A percentile compares a stretch with the other conserved stretches of the same genome.
phyloP scores from a whole-genome alignment of 345 rosid species.

The Hypericum perforatum region DNA sequence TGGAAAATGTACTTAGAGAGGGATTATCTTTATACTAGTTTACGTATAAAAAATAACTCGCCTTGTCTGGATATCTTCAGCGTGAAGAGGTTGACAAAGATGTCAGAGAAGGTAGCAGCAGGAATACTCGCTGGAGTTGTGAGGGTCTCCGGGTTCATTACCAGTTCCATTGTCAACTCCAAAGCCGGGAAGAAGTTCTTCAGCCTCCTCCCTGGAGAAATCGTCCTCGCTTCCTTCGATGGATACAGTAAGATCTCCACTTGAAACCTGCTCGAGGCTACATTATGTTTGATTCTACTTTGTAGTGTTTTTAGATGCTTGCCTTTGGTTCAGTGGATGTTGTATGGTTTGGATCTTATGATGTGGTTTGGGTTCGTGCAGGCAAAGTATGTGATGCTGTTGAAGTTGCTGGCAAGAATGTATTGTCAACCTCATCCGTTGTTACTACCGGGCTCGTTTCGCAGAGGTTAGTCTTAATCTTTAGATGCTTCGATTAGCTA shows the following conservation, averaged over 20 bases:
- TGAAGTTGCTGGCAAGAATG: conserved; percentile 87
- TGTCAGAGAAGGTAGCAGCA: conserved; percentile 65
- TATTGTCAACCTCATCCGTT: conserved; percentile 73
- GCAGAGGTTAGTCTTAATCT: conserved; percentile 35
- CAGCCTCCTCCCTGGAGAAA: conserved; percentile 78
- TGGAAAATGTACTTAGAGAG: too few relatives aligned
- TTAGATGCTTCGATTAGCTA: too few relatives aligned
- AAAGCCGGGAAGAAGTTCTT: conserved; percentile 70
- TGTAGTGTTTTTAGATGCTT: background rate
- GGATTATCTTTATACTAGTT: too few relatives aligned
- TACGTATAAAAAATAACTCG: too few relatives aligned
- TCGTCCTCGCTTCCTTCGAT: conserved; percentile 86
- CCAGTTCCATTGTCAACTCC: conserved; percentile 78
- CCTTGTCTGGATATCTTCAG: conserved; percentile 26
- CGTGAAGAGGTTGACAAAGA: conserved; percentile 77
- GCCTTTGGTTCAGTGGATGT: background rate
- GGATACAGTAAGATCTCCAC: conserved; percentile 70
- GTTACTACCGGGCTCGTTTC: conserved; percentile 83
- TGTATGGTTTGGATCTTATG: background rate
- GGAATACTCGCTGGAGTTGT: conserved; percentile 83
- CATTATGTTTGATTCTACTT: background rate
- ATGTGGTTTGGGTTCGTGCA: conserved; percentile 5
- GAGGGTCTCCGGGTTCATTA: conserved; percentile 63
- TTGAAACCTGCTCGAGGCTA: background rate
- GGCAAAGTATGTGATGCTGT: conserved; percentile 78